Evolutionary conservation across 164 flowering plant genomes (phyloP).

Genomic region (Hamamelis virginiana): DNA sequence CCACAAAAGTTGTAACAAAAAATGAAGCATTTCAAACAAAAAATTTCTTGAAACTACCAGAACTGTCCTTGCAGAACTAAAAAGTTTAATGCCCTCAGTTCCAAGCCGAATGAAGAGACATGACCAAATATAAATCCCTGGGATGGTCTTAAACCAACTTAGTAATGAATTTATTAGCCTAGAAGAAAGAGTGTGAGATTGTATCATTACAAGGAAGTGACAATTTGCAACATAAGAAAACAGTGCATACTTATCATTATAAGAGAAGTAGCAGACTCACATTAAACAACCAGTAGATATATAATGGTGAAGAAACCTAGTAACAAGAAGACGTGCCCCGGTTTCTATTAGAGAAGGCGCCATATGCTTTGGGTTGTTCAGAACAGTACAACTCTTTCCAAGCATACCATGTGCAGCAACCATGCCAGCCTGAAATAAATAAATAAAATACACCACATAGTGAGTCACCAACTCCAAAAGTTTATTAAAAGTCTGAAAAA

Average conservation of each 20-base stretch:
- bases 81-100: no score
- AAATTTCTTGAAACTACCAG: no score
- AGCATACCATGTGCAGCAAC: slow-evolving; percentile 66
- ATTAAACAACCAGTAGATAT: slow-evolving; percentile 67
- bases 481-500: no score
- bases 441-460: neutral
- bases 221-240: neutral
- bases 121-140: no score
- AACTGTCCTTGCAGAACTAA: no score
- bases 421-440: slow-evolving; percentile 67
- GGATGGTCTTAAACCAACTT: no score
- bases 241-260: neutral
- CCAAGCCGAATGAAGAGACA: no score
- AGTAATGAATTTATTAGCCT: no score
- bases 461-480: neutral
- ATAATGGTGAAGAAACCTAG: slow-evolving; percentile 56
- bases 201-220: neutral
- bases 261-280: slow-evolving; percentile 64
- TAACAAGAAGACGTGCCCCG: slow-evolving; percentile 75
- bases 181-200: neutral
- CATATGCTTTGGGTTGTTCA: slow-evolving; percentile 71
- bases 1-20: no score
- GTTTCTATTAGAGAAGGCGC: slow-evolving; percentile 67
- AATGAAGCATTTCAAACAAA: no score
- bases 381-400: slow-evolving; percentile 37